phyloP scores from a whole-genome alignment of 2,329 filamentous ascomycete species.

The Diaporthe ilicicola region DNA sequence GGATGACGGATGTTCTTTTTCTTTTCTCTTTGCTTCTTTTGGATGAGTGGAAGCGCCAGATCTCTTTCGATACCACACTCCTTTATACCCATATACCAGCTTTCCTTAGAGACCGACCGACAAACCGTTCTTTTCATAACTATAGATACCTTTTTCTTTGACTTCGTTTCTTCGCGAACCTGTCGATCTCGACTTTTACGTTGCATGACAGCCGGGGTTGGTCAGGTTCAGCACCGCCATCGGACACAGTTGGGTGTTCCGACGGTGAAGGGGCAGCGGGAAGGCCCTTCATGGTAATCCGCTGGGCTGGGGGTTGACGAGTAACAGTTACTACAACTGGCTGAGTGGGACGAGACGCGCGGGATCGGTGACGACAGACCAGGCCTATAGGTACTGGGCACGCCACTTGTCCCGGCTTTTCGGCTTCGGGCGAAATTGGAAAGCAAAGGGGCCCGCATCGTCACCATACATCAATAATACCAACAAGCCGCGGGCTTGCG shows the following conservation, averaged over 20 bases:
- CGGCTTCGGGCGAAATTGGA: not conserved
- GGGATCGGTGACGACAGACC: not conserved
- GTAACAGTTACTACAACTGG: no score
- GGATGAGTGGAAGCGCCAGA: constrained; percentile 21
- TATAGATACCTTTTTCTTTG: constrained; percentile 24
- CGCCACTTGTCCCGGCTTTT: not conserved
- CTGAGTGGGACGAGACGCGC: not conserved
- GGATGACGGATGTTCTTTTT: constrained; percentile 27
- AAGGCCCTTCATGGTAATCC: not conserved
- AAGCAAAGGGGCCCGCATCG: not conserved
- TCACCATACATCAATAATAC: constrained; percentile 16
- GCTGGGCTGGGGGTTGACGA: not conserved
- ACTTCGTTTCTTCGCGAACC: not conserved
- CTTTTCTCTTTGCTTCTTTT: constrained; percentile 12
- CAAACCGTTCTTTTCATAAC: constrained; percentile 28
- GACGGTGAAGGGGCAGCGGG: not conserved
- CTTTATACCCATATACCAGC: constrained; percentile 29
- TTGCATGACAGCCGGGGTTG: not conserved
- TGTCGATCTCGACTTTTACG: constrained; percentile 7
- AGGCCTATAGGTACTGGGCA: no score
- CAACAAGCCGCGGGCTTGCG: constrained; percentile 11
- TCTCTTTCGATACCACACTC: constrained; percentile 33
- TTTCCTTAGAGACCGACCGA: constrained; percentile 27
- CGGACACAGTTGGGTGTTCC: not conserved
- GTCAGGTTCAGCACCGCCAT: not conserved